These are phyloP conservation scores for Mortierella sp. DNA, from an alignment of 371 early-diverging fungal genomes.

Conservation along the genomic window DNA sequence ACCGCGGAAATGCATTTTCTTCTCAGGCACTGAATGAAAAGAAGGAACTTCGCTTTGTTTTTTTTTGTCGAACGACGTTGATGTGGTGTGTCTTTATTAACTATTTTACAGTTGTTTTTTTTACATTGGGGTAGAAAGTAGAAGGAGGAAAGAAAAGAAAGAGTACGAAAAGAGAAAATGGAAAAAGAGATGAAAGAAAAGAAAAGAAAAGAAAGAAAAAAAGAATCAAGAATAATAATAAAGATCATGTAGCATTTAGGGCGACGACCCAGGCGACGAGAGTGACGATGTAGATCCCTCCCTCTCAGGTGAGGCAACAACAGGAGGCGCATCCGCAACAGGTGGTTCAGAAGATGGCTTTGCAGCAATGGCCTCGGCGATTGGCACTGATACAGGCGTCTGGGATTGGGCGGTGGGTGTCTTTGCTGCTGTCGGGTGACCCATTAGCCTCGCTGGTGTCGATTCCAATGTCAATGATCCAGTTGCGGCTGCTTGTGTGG, in stretches of 20 bases:
- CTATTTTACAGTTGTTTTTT: constrained; percentile 4
- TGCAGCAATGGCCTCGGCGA: neutral
- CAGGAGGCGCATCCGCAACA: neutral
- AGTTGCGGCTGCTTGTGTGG: too few relatives aligned
- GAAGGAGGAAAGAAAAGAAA: neutral
- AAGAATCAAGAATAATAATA: neutral
- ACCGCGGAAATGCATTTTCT: neutral
- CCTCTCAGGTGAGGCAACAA: neutral
- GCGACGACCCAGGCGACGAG: constrained; percentile 21
- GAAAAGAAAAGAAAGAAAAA: neutral
- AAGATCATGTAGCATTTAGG: neutral
- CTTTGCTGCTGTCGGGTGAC: neutral
- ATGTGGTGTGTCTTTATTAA: neutral
- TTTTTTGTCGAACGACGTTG: too few relatives aligned
- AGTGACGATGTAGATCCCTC: constrained; percentile 17
- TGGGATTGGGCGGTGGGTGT: neutral
- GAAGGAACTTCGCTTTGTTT: too few relatives aligned
- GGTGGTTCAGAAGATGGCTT: neutral
- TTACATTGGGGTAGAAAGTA: constrained; percentile 10
- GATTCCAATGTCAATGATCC: neutral
- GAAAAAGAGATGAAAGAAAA: neutral
- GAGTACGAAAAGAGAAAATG: neutral
- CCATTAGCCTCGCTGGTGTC: neutral
- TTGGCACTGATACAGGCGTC: neutral
- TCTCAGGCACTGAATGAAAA: too few relatives aligned